phyloP scores from a whole-genome alignment of 345 rosid species.

The Lepidium didymum region DNA sequence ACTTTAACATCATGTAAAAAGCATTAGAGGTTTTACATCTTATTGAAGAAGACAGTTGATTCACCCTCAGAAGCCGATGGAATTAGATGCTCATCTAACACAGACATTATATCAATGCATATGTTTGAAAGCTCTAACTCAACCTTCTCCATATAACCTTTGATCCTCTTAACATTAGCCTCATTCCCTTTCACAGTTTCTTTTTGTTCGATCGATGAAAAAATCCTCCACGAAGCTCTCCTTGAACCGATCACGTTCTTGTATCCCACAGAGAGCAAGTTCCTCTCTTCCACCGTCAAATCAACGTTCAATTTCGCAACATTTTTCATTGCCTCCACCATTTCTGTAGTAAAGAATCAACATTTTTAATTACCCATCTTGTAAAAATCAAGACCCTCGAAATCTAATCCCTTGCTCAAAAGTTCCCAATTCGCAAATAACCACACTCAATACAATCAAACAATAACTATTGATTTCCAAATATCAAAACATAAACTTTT shows the following conservation, averaged over 20 bases:
- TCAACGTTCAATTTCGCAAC: constrained; percentile 48
- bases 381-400: neutral
- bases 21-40: constrained; percentile 40
- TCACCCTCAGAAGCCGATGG: constrained; percentile 54
- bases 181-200: constrained; percentile 54
- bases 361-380: too few species aligned
- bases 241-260: constrained; percentile 54
- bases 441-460: neutral
- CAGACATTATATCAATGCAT: constrained; percentile 50
- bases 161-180: constrained; percentile 43
- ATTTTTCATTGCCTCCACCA: constrained; percentile 51
- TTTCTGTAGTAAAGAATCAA: constrained; percentile 26
- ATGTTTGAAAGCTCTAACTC: constrained; percentile 47
- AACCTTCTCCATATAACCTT: constrained; percentile 54
- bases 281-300: constrained; percentile 50
- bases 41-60: constrained; percentile 58
- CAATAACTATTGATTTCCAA: neutral
- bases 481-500: neutral
- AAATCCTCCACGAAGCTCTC: constrained; percentile 56
- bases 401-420: neutral
- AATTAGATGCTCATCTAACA: constrained; percentile 59
- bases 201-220: constrained; percentile 47
- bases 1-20: neutral
- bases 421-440: neutral
- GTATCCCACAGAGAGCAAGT: constrained; percentile 50